Evolutionary conservation across 495 filamentous ascomycete species (phyloP), one percentile per base, ranked within the genome.

Genomic region (Annulohypoxylon stygium): DNA sequence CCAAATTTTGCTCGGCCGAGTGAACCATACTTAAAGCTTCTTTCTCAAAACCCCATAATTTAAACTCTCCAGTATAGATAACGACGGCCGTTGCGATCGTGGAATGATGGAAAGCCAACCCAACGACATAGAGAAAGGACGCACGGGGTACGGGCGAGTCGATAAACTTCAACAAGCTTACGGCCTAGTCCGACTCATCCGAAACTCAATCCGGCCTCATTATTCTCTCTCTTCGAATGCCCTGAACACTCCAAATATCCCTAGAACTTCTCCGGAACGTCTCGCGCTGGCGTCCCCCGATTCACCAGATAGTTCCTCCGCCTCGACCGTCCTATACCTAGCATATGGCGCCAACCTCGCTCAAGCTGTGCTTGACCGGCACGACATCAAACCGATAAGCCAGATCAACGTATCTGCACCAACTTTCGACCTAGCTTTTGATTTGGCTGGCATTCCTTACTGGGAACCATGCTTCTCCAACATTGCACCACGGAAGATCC

Each of bases 261-360:
- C 77, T 5, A 51, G 47, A 47, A 79, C 73, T 20, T 77, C 77
- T 33, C 67, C 53, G 12, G 75, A 79, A 11, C 75, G 77, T 8
- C 63, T 78, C 6, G 75, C 75, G 0, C 77, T 69, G 47, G 75
- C 75, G 39, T 73, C 72, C 6, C 16, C 60, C 59, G 71, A 70
- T 48, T 59, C 66, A 34, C 41, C 54, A 33, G 61, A 75, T 9
- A 9, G 58, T 25, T 58, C 58, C 5, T 67, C 76, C 14, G 9
- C 70, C 1, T 57, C 61, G 12, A 93, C 93, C 2, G 84, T 97
- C 57, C 86, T 97, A 51, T 99, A 98, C 82, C 89, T 99, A 10
- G 96, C 96, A 43, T 99, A 99, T 74, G 96, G 96, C 70, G 97
- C 94, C 57, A 99, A 98, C 78, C 87, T 99, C 64, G 86, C 83